A percentile compares a stretch with the other conserved stretches of the same genome.
Conservation (phyloP, 2,329 filamentous ascomycete species). For the Rhynchosporium secalis region DNA sequence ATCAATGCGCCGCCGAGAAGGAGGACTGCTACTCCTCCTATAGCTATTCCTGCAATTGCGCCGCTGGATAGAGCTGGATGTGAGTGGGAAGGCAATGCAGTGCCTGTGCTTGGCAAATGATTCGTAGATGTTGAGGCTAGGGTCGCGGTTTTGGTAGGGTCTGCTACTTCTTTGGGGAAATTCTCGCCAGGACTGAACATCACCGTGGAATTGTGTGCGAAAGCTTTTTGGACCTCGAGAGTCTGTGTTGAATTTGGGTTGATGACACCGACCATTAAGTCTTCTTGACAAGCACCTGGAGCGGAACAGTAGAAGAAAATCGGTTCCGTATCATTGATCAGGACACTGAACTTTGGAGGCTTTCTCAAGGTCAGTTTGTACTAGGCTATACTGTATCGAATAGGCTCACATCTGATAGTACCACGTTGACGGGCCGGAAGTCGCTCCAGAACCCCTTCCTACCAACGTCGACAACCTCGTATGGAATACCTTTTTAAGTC, state of each 20-base stretch:
- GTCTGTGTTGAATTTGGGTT: constrained; percentile 50
- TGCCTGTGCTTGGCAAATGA: constrained; percentile 12
- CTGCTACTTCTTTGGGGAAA: constrained; percentile 27
- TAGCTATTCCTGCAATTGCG: constrained; percentile 33
- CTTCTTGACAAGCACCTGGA: constrained; percentile 59
- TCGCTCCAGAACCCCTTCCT: constrained; percentile 56
- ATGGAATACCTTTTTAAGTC: constrained; percentile 48
- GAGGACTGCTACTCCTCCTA: constrained; percentile 30
- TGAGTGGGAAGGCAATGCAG: constrained; percentile 4
- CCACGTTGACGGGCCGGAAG: constrained; percentile 47
- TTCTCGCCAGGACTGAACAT: constrained; percentile 31
- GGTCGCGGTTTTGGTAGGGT: constrained; percentile 18
- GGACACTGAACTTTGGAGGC: constrained; percentile 45
- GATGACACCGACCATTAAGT: constrained; percentile 76
- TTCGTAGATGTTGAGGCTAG: constrained; percentile 21
- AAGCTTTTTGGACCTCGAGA: constrained; percentile 27
- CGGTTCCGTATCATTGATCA: constrained; percentile 61
- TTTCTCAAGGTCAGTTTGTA: constrained; percentile 20
- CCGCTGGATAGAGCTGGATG: constrained; percentile 29
- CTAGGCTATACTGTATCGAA: neutral
- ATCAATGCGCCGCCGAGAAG: constrained; percentile 27
- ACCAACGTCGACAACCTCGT: constrained; percentile 51
- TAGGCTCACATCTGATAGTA: constrained; percentile 43
- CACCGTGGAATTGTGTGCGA: constrained; percentile 27
- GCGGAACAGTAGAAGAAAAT: constrained; percentile 73